phyloP scores from a whole-genome alignment of 345 rosid genomes.

The Eutrema japonicum region DNA sequence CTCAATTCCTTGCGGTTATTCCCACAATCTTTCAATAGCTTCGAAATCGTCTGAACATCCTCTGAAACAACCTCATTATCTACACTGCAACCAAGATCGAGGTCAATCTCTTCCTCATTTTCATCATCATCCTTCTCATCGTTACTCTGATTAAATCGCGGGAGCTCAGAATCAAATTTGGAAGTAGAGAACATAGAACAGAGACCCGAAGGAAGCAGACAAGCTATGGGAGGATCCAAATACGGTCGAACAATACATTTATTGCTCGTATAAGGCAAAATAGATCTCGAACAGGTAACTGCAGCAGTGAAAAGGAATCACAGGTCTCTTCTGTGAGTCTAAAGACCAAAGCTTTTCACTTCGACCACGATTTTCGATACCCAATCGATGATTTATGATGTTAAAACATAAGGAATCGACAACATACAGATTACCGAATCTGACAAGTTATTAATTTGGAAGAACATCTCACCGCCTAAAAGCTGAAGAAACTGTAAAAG shows the following conservation, averaged over 20 bases:
- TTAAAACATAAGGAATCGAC: not conserved
- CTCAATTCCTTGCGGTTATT: constrained; percentile 49
- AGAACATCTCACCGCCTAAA: constrained; percentile 23
- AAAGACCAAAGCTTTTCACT: constrained; percentile 32
- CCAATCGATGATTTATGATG: not conserved
- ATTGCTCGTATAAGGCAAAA: constrained; percentile 1
- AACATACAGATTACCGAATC: not conserved
- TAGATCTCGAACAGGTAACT: constrained; percentile 23
- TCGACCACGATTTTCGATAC: constrained; percentile 1
- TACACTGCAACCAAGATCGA: constrained; percentile 8
- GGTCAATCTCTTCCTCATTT: constrained; percentile 32
- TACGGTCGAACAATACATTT: not conserved
- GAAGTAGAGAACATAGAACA: constrained; percentile 36
- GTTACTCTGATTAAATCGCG: constrained; percentile 1
- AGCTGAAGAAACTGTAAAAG: not conserved
- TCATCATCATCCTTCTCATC: constrained; percentile 31
- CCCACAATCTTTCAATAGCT: constrained; percentile 50
- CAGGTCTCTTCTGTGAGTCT: constrained; percentile 19
- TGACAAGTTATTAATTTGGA: constrained; percentile 16
- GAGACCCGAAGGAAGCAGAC: constrained; percentile 21
- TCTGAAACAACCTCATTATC: constrained; percentile 39
- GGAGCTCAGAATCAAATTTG: not conserved
- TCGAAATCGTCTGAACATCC: constrained; percentile 52
- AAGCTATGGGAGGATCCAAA: constrained; percentile 11
- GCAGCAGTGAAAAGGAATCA: constrained; percentile 6